Evolutionary conservation across 2,329 filamentous ascomycete species (phyloP).

Genomic region (Epichloe uncinata): DNA sequence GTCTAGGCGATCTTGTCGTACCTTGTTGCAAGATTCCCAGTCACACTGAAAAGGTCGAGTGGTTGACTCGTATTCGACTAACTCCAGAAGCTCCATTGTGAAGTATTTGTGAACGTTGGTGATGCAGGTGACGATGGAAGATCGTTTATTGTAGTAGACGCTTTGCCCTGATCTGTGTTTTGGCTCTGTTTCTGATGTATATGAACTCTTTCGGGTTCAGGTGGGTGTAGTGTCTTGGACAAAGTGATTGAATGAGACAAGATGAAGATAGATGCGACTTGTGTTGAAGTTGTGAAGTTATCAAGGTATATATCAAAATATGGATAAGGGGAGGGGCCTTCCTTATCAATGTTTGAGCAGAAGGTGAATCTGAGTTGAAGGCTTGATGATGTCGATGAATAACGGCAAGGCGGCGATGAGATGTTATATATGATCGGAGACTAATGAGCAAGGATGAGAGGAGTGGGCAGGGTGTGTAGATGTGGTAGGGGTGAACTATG

Average conservation of each 20-base stretch:
- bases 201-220: too few relatives aligned
- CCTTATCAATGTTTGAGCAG: background rate
- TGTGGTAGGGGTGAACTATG: background rate
- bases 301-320: too few relatives aligned
- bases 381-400: conserved; percentile 3
- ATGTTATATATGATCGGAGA: conserved; percentile 9
- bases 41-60: conserved; percentile 51
- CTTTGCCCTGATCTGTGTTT: too few relatives aligned
- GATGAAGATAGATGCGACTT: background rate
- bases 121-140: background rate
- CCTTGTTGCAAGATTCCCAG: conserved; percentile 50
- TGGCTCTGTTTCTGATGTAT: background rate
- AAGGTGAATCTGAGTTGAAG: background rate
- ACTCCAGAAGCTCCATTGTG: conserved; percentile 49
- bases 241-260: background rate
- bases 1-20: conserved; percentile 18
- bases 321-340: background rate
- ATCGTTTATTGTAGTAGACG: background rate
- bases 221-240: background rate
- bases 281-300: background rate
- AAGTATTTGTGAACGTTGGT: background rate
- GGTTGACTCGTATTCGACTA: conserved; percentile 50
- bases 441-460: conserved; percentile 5
- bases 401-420: conserved; percentile 5
- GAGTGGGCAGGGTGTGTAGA: background rate